Evolutionary conservation across 805 yeast species (phyloP).

Genomic region (Metschnikowia sp.): DNA sequence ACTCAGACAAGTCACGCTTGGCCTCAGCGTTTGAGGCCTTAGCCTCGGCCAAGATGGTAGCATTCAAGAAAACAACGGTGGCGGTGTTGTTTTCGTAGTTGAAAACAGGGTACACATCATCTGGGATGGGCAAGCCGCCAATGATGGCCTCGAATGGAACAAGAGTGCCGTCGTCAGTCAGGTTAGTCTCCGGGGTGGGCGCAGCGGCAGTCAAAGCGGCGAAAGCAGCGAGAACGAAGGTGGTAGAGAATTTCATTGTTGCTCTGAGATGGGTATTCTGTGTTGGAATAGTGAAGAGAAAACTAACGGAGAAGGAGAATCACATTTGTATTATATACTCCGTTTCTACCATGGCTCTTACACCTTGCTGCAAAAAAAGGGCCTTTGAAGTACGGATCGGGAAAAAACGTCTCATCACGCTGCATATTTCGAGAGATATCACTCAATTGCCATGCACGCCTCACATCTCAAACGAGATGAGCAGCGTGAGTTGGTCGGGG

Average conservation of each 20-base stretch:
- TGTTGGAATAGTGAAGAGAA: neutral
- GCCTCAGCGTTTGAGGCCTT: conserved; percentile 8
- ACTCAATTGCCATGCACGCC: neutral
- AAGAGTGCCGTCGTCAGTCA: conserved; percentile 2
- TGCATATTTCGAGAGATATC: neutral
- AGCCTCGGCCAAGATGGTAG: conserved; percentile 16
- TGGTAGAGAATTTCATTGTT: conserved; percentile 15
- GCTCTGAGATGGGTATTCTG: neutral
- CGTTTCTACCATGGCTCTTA: neutral
- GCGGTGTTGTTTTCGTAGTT: conserved; percentile 10
- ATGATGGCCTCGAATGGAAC: conserved; percentile 16
- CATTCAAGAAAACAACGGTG: conserved; percentile 15
- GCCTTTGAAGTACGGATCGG: conserved; percentile 12
- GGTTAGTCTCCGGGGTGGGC: conserved; percentile 5
- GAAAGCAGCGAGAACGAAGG: conserved; percentile 13
- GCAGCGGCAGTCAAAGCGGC: conserved; percentile 15
- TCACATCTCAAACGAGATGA: neutral
- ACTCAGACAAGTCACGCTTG: conserved; percentile 3
- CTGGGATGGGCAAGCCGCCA: conserved; percentile 11
- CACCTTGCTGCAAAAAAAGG: neutral
- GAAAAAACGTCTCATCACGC: neutral
- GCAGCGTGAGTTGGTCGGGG: neutral
- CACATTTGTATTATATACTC: neutral
- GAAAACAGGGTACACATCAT: conserved; percentile 14
- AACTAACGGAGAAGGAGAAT: neutral